Evolutionary conservation across 768 basidiomycete species (phyloP).

Genomic region (Rhodosporidiobolus sp.): DNA sequence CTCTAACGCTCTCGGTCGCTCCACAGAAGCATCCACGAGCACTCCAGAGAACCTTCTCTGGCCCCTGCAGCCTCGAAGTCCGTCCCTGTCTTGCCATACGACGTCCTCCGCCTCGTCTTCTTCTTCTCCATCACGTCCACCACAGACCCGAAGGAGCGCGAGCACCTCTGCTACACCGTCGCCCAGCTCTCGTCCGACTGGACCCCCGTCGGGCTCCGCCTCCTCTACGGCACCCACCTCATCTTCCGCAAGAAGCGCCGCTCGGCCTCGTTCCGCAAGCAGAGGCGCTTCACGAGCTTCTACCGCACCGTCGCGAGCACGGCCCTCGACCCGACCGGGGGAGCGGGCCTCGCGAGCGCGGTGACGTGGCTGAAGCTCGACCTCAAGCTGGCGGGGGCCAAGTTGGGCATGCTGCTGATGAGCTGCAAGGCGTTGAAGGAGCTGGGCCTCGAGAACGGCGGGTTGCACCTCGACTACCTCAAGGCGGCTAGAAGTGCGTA

Average conservation of each 20-base stretch:
- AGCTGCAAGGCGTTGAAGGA: neutral
- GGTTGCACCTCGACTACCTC: neutral
- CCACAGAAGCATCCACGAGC: neutral
- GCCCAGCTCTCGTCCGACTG: neutral
- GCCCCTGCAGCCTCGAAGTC: neutral
- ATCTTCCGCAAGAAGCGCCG: neutral
- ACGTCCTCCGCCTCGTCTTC: neutral
- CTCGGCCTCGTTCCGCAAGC: too few species aligned
- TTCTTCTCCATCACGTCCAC: neutral
- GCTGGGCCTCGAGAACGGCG: neutral
- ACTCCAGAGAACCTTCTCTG: too few species aligned
- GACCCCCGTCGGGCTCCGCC: neutral
- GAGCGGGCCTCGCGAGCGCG: neutral
- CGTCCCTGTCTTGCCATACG: neutral
- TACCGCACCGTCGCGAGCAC: neutral
- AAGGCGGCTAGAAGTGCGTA: neutral
- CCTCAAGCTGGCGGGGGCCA: neutral
- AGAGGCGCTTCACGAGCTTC: neutral
- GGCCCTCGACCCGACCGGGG: too few species aligned
- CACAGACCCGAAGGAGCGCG: neutral
- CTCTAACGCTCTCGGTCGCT: too few species aligned
- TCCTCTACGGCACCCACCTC: neutral
- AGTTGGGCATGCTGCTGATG: neutral
- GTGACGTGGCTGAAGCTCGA: neutral
- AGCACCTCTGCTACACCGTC: neutral